Evolutionary conservation across 768 basidiomycete genomes (phyloP).

Genomic region (Gymnopilus dilepis): DNA sequence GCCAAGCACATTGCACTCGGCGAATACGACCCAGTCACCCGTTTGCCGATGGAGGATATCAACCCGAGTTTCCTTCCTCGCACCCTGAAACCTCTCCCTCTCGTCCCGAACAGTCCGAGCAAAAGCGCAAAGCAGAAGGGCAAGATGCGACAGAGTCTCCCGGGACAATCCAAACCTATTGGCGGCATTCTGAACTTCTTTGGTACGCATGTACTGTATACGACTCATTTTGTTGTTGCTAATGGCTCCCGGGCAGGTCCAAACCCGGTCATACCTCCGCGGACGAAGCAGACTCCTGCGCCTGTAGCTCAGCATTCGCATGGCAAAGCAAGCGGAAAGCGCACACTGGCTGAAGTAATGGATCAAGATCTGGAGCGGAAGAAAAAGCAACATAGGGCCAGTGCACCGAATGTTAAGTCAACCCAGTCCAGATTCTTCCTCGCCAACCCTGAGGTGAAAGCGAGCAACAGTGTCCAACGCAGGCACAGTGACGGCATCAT

Average conservation of each 20-base stretch:
- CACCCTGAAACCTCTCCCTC: conserved; percentile 45
- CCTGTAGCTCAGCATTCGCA: conserved; percentile 26
- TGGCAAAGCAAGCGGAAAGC: conserved; percentile 78
- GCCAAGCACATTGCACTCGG: conserved; percentile 75
- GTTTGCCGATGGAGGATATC: conserved; percentile 78
- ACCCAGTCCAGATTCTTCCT: conserved; percentile 47
- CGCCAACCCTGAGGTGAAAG: conserved; percentile 11
- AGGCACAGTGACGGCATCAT: conserved; percentile 25
- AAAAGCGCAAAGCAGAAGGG: conserved; percentile 49
- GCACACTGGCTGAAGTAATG: conserved; percentile 73
- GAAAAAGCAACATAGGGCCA: conserved; percentile 43
- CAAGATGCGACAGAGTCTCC: conserved; percentile 45
- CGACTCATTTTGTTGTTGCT: not conserved
- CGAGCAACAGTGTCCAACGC: conserved; percentile 20
- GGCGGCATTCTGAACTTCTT: conserved; percentile 67
- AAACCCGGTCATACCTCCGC: conserved; percentile 45
- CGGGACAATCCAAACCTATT: conserved; percentile 18
- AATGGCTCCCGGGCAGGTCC: conserved; percentile 34
- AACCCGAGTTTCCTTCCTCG: conserved; percentile 67
- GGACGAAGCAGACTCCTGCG: conserved; percentile 17
- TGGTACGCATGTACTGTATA: conserved; percentile 39
- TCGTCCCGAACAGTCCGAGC: conserved; percentile 27
- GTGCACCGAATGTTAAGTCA: conserved; percentile 23
- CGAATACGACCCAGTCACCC: conserved; percentile 71
- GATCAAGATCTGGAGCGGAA: conserved; percentile 63